Base-by-base conservation (phyloP, 2,329 filamentous ascomycete species). In the Cytospora schulzeri region DNA sequence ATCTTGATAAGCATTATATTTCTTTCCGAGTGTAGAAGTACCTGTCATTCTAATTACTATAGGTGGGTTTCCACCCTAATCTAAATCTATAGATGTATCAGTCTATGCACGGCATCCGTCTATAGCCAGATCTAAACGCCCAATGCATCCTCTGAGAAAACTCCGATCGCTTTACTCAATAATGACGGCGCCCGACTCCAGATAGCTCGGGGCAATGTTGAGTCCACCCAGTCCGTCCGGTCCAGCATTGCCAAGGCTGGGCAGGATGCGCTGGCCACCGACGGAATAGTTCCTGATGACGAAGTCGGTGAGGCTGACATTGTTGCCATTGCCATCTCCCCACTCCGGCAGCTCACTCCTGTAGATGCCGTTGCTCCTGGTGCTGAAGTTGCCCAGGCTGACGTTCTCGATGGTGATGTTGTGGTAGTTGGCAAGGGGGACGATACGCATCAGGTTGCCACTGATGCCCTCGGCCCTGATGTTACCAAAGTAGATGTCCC, bases 361-460 rank as follows among this genome's bases (percentile, higher is more conserved):
- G 50, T 64, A 67, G 15, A 69, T 69, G 8, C 56, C 58, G 19
- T 62, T 69, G 35, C 38, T 66, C 22, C 58, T 38, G 6, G 57
- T 48, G 38, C 66, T 66, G 17, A 68, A 65, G n/a, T 31, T 17
- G 22, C 64, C 67, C 22, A 69, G 50, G 35, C 66, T 68, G 14
- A 69, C 62, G 53, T 60, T 69, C 62, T 69, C 67, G 26, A 69
- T 58, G 24, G 60, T 63, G 33, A 69, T 24, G 45, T 69, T 66
- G 3, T 63, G 29, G 33, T 66, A 69, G 50, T 67, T 66, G 12
- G 67, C 59, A 26, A 69, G 62, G 24, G 67, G 63, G 26, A 67
- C 62, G 4, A 69, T 66, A 6, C 67, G 60, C 61, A 68, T 57
- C 51, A 69, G 24, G n/a, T 67, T 68, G 9, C 64, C 67, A 12